Percentiles rank a stretch among this genome's conserved stretches.
Evolutionary conservation across 495 filamentous ascomycete genomes (phyloP).

Genomic region (Penicillium angulare): DNA sequence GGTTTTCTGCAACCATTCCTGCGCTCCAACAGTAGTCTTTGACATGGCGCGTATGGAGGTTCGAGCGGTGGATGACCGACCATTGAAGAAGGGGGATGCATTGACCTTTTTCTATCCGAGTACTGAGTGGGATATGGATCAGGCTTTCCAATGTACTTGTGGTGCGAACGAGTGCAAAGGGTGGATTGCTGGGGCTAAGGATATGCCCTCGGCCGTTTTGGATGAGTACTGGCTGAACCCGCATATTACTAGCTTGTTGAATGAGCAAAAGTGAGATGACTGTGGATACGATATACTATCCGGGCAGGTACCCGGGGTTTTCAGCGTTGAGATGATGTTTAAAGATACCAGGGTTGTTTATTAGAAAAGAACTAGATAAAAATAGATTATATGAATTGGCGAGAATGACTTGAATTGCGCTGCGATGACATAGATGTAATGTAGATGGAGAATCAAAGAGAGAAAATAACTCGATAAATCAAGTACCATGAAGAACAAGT

Average conservation of each 20-base stretch:
- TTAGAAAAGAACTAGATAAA: not conserved
- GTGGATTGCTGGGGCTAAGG: slow-evolving; percentile 36
- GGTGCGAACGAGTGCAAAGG: slow-evolving; percentile 37
- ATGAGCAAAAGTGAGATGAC: slow-evolving; percentile 13
- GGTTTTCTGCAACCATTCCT: slow-evolving; percentile 75
- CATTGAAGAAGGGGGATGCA: slow-evolving; percentile 57
- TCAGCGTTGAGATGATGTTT: not conserved
- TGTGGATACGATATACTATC: not conserved
- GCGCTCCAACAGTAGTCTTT: slow-evolving; percentile 66
- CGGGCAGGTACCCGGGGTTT: not conserved
- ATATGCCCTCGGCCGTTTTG: slow-evolving; percentile 26
- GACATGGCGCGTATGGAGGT: slow-evolving; percentile 64
- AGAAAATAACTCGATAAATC: not conserved
- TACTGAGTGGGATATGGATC: slow-evolving; percentile 74
- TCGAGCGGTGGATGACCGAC: slow-evolving; percentile 54
- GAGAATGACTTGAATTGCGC: too few species aligned
- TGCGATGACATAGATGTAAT: too few species aligned
- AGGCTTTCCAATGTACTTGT: slow-evolving; percentile 68
- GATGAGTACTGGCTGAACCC: slow-evolving; percentile 39
- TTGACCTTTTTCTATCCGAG: slow-evolving; percentile 80
- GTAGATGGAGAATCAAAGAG: slow-evolving; percentile 2
- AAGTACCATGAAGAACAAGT: not conserved
- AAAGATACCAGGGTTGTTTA: not conserved
- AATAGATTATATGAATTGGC: too few species aligned
- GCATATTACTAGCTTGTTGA: slow-evolving; percentile 33